Evolutionary conservation across 1,284 basidiomycete species (phyloP).

Genomic region (Ganoderma lucidum): DNA sequence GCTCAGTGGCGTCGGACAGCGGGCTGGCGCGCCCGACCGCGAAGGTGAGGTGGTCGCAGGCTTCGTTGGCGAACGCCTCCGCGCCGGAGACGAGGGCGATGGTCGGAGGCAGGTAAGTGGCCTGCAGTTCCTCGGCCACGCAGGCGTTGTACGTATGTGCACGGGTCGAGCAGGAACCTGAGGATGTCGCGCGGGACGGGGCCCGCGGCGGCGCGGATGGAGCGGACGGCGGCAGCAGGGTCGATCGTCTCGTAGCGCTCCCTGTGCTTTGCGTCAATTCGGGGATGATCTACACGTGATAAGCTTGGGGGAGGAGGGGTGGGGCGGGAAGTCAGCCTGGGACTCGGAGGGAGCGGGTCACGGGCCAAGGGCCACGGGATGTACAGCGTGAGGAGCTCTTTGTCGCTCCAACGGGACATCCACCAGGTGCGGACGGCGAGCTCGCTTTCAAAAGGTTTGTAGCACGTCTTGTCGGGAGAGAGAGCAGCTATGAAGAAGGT

Average conservation of each 20-base stretch:
- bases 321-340: too few species aligned
- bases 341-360: too few species aligned
- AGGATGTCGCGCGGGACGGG: background rate
- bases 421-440: background rate
- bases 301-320: background rate
- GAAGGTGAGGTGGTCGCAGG: background rate
- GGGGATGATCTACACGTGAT: too few species aligned
- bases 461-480: background rate
- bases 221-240: background rate
- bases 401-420: background rate
- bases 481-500: background rate
- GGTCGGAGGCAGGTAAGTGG: background rate
- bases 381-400: background rate
- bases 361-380: background rate
- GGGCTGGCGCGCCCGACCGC: background rate
- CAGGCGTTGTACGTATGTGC: background rate
- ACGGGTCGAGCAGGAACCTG: background rate
- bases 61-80: background rate
- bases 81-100: background rate
- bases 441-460: background rate
- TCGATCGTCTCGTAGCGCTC: background rate
- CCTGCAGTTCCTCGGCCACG: background rate
- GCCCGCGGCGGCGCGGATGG: background rate
- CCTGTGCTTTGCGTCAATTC: too few species aligned
- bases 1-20: background rate